These are phyloP conservation scores for Mycena pura DNA, from an alignment of 768 basidiomycete species.

Conservation along the genomic window DNA sequence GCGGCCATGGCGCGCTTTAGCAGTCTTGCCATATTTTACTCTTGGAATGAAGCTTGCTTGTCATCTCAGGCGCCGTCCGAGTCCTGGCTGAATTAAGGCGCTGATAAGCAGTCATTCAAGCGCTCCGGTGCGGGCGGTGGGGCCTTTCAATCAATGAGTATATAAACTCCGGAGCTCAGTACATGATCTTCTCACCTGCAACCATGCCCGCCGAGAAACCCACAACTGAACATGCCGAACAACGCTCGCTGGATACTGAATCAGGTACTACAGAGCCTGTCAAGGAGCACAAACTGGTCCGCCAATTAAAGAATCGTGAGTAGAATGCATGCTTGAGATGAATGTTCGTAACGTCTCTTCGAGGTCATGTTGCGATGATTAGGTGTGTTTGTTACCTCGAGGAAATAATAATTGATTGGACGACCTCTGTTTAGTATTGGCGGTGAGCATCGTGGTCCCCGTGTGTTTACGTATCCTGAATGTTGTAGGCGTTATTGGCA, in stretches of 20 bases:
- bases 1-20: conserved; percentile 72
- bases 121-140: no score
- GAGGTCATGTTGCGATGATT: conserved; percentile 25
- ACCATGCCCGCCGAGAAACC: conserved; percentile 15
- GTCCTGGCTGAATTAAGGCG: no score
- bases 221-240: neutral
- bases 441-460: conserved; percentile 36
- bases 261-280: no score
- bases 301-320: conserved; percentile 25
- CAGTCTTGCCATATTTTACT: conserved; percentile 25
- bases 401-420: neutral
- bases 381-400: neutral
- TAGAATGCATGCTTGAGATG: neutral
- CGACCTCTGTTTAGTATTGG: conserved; percentile 54
- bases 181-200: neutral
- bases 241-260: conserved; percentile 6
- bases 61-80: no score
- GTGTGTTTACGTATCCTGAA: neutral
- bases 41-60: no score
- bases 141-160: neutral
- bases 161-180: neutral
- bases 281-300: conserved; percentile 18
- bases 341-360: neutral
- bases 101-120: no score
- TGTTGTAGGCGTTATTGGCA: conserved; percentile 8